Evolutionary conservation across 257 asterid species (phyloP).

Genomic region (Solanum chiquidenum): DNA sequence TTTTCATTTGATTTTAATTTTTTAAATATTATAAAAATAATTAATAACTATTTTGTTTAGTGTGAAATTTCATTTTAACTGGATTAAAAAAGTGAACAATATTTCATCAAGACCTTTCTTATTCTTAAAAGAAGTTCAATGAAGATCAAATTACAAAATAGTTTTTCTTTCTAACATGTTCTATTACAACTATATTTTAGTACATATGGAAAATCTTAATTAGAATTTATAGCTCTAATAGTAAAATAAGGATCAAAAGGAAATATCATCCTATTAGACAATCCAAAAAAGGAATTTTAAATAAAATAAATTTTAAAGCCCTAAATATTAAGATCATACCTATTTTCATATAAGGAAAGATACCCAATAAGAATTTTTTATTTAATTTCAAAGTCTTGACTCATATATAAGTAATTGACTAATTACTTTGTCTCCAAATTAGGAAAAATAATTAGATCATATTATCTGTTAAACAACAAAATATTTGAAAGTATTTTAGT

Average conservation of each 20-base stretch:
- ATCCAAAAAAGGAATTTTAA: too few relatives aligned
- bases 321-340: not conserved
- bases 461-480: too few relatives aligned
- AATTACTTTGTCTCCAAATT: not conserved
- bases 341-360: not conserved
- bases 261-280: not conserved
- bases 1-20: not conserved
- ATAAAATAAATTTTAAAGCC: not conserved
- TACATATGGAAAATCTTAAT: not conserved
- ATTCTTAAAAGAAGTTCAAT: too few relatives aligned
- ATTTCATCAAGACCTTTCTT: too few relatives aligned
- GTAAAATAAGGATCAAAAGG: too few relatives aligned
- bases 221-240: not conserved
- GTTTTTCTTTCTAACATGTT: too few relatives aligned
- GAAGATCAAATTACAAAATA: too few relatives aligned
- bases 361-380: not conserved
- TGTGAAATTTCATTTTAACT: too few relatives aligned
- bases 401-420: not conserved
- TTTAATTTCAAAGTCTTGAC: not conserved
- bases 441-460: not conserved
- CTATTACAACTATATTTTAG: too few relatives aligned
- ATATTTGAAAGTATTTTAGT: not conserved
- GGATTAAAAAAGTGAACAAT: too few relatives aligned
- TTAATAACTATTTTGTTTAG: too few relatives aligned
- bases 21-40: not conserved